A percentile compares a stretch with the other conserved stretches of the same genome.
Evolutionary conservation across 108 stramenopile species (phyloP).

Genomic region (Cyclotella atomus): DNA sequence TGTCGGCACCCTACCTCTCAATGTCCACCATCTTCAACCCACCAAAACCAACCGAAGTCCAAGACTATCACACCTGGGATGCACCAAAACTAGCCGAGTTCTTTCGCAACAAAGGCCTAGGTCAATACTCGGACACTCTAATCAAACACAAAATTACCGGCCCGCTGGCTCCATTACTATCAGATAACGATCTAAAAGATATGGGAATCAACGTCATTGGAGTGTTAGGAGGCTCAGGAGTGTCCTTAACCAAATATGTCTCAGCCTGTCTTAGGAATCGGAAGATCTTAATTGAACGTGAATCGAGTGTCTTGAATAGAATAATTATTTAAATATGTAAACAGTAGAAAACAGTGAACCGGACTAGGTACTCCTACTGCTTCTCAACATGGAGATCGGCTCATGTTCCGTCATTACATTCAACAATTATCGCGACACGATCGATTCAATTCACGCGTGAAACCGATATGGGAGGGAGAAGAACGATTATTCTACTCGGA

Average conservation of each 20-base stretch:
- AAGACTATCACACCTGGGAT: conserved; percentile 5
- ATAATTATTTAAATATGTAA: no score
- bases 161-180: conserved; percentile 41
- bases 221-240: no score
- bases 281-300: no score
- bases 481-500: conserved; percentile 53
- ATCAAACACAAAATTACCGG: conserved; percentile 58
- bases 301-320: no score
- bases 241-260: no score
- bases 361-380: no score
- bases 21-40: not conserved
- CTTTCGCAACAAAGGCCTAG: conserved; percentile 32
- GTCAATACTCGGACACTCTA: conserved; percentile 35
- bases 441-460: conserved; percentile 40
- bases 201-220: conserved; percentile 58
- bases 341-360: no score
- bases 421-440: conserved; percentile 25
- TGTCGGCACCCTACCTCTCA: not conserved
- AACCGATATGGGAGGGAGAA: conserved; percentile 51
- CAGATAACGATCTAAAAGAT: conserved; percentile 51
- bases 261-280: no score
- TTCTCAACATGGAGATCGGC: no score
- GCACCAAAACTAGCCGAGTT: not conserved
- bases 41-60: not conserved
- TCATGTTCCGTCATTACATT: conserved; percentile 37